Evolutionary conservation across 805 yeast species (phyloP), one percentile per base, ranked within the genome.

Genomic region (Kodamaea kakaduensis): DNA sequence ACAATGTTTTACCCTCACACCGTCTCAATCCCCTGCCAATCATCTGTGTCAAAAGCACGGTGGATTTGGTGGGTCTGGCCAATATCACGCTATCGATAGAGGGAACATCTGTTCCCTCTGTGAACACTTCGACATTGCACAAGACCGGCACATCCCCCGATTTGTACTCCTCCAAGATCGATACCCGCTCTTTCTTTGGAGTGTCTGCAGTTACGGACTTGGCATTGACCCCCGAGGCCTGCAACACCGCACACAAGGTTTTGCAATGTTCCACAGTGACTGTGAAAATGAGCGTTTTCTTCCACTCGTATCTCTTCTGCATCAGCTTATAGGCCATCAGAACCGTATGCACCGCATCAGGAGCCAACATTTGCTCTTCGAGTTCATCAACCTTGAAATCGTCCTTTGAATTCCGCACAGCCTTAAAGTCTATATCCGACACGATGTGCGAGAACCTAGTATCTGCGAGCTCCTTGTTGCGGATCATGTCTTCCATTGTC

Each of bases 51-150:
- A 86, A 58, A 27, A 89, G 59, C 0, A 83, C 76, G 20, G 77
- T 61, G 1, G 96, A 88, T 39, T 70, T 71, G 0, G 96, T 84
- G 2, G 96, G 96, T 21, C 96, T 62, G 3, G 85, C 84, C 20
- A 89, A 56, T 18, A 89, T 65, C 9, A 89, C 63, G 19, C 87
- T 79, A 51, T 89, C 97, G 38, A 88, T 82, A 42, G 79, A 79
- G 3, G 97, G 97, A 13, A 90, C 78, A 59, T 89, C 97, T 0
- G 97, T 87, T 0, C 97, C 97, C 55, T 89, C 97, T 0, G 96
- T 89, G 47, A 90, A 81, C 5, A 89, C 85, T 13, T 84, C 86
- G 54, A 95, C 93, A 51, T 90, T 90, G 61, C 93, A 72, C 19
- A 89, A 58, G 0, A 90, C 94, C 4, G 81, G 76, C 12, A 85